Percentiles rank a stretch among this genome's conserved stretches.
Conservation (phyloP, 345 rosid species). For the Linum usitatissimum region DNA sequence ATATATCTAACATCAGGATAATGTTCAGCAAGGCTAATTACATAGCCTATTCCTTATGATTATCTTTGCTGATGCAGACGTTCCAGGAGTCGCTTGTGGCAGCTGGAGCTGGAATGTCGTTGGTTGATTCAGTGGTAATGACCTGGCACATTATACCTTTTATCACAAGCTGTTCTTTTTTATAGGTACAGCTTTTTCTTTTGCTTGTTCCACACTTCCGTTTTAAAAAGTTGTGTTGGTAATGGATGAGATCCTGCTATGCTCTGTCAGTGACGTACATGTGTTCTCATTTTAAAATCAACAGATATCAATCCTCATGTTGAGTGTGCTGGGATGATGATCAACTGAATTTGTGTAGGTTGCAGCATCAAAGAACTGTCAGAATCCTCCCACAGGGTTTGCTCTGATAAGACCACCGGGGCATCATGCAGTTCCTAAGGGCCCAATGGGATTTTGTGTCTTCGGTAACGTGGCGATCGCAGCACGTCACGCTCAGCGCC, state of each 20-base stretch:
- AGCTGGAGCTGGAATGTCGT: constrained; percentile 88
- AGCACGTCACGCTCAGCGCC: constrained; percentile 78
- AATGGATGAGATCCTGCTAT: neutral
- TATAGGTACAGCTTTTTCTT: neutral
- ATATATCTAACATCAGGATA: too few species aligned
- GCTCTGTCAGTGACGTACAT: neutral
- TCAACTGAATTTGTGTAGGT: constrained; percentile 30
- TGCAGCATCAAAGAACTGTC: constrained; percentile 43
- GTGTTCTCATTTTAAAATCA: too few species aligned
- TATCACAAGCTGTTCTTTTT: constrained; percentile 7
- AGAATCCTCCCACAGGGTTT: constrained; percentile 63
- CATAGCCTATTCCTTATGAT: constrained; percentile 7
- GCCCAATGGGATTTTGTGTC: constrained; percentile 96
- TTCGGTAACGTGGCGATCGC: constrained; percentile 90
- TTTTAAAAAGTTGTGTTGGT: too few species aligned
- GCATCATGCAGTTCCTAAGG: constrained; percentile 86
- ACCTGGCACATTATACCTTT: constrained; percentile 45
- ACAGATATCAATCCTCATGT: too few species aligned
- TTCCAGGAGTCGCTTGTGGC: constrained; percentile 80
- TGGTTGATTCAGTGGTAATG: constrained; percentile 96
- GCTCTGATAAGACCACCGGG: constrained; percentile 95
- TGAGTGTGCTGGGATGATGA: neutral
- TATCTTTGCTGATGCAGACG: constrained; percentile 42
- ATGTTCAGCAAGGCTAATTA: neutral
- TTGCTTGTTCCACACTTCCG: too few species aligned